These are phyloP conservation scores for Mycena maculata DNA, from an alignment of 768 basidiomycete species.

Conservation along the genomic window DNA sequence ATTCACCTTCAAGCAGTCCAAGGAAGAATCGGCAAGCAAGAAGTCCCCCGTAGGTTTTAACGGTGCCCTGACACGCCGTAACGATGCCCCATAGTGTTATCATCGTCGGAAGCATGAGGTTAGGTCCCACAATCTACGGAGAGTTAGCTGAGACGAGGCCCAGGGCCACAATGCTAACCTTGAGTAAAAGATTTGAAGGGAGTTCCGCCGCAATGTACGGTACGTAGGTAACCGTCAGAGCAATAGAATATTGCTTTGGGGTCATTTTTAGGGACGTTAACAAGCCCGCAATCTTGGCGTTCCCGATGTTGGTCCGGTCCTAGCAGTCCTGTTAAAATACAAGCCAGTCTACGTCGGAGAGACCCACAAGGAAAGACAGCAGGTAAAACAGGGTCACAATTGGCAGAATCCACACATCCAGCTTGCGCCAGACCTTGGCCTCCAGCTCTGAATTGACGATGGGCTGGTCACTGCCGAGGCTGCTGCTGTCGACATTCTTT, in stretches of 20 bases:
- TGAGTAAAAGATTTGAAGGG: constrained; percentile 70
- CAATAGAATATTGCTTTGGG: constrained; percentile 61
- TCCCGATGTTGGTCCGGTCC: constrained; percentile 68
- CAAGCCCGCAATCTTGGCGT: constrained; percentile 72
- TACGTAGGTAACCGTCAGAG: constrained; percentile 60
- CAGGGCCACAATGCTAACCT: constrained; percentile 44
- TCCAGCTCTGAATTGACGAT: constrained; percentile 49
- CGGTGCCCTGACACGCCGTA: constrained; percentile 70
- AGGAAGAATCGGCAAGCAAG: constrained; percentile 64
- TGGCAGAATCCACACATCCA: constrained; percentile 61
- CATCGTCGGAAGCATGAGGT: constrained; percentile 69
- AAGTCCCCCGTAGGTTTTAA: constrained; percentile 56
- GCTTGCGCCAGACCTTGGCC: constrained; percentile 58
- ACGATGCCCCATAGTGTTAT: constrained; percentile 78
- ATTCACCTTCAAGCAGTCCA: constrained; percentile 60
- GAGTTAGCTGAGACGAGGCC: constrained; percentile 16
- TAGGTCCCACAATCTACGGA: constrained; percentile 62
- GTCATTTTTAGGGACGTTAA: constrained; percentile 64
- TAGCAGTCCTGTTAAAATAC: constrained; percentile 29
- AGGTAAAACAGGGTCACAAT: constrained; percentile 63
- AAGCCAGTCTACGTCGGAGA: not conserved
- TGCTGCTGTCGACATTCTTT: constrained; percentile 42
- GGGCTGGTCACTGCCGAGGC: constrained; percentile 37
- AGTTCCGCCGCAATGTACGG: constrained; percentile 71
- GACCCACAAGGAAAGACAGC: constrained; percentile 63